Conservation (phyloP, 768 basidiomycete genomes). For the Collybiopsis luxurians region DNA sequence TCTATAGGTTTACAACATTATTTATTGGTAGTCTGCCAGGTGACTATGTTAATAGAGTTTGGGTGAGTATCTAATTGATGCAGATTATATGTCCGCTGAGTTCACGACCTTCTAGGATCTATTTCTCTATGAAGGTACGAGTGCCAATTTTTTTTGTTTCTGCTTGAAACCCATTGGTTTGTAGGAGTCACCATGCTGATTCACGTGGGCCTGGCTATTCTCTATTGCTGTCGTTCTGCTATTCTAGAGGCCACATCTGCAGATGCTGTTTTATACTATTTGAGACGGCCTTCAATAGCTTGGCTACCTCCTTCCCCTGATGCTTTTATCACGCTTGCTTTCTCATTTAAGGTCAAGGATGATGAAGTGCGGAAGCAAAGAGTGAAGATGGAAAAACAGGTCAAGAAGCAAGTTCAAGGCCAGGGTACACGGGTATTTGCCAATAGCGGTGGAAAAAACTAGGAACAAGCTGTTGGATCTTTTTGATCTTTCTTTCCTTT, state of each 20-base stretch:
- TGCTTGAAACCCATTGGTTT: not conserved
- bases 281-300: slow-evolving; percentile 49
- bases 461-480: no score
- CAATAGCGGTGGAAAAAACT: not conserved
- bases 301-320: slow-evolving; percentile 60
- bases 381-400: slow-evolving; percentile 69
- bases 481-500: no score
- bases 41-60: slow-evolving; percentile 68
- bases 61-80: slow-evolving; percentile 29
- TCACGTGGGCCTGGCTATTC: slow-evolving; percentile 68
- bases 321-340: slow-evolving; percentile 56
- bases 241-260: slow-evolving; percentile 51
- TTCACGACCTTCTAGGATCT: slow-evolving; percentile 38
- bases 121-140: slow-evolving; percentile 75
- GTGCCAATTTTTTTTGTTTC: not conserved
- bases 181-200: slow-evolving; percentile 73
- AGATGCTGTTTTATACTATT: slow-evolving; percentile 42
- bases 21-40: slow-evolving; percentile 67
- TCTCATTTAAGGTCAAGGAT: slow-evolving; percentile 72
- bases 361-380: slow-evolving; percentile 78
- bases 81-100: no score
- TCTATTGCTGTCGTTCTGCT: slow-evolving; percentile 56
- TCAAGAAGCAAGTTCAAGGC: slow-evolving; percentile 54
- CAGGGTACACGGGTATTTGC: not conserved
- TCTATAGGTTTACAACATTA: slow-evolving; percentile 64